Conservation (phyloP, 495 filamentous ascomycete species). For the Schizothecium vesticola region DNA sequence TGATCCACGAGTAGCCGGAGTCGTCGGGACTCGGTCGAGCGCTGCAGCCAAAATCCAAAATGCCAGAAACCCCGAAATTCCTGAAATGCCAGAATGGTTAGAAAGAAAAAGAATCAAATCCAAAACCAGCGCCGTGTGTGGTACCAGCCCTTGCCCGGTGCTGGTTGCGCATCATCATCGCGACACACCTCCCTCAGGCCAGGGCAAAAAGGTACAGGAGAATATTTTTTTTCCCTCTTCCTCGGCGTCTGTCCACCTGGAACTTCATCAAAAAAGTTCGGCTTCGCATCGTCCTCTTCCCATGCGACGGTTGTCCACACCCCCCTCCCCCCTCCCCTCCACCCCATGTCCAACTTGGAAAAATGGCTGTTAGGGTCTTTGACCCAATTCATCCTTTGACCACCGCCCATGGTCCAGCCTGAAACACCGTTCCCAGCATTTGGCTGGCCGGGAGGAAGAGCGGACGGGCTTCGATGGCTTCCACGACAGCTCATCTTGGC, state of each 20-base stretch:
- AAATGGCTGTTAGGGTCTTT: conserved; percentile 30
- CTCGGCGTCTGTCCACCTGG: neutral
- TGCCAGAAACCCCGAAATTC: neutral
- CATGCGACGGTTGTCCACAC: conserved; percentile 6
- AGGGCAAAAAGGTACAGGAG: conserved; percentile 4
- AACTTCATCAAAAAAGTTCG: conserved; percentile 4
- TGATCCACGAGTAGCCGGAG: conserved; percentile 21
- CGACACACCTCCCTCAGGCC: neutral
- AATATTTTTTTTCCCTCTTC: conserved; percentile 4
- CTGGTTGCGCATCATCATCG: neutral
- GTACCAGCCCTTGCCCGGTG: neutral
- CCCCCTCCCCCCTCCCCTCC: conserved; percentile 5
- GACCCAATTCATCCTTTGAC: conserved; percentile 36
- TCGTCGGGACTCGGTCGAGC: conserved; percentile 6
- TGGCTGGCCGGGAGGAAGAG: conserved; percentile 29
- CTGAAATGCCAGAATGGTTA: conserved; percentile 4
- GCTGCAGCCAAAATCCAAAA: conserved; percentile 12
- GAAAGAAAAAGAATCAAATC: neutral
- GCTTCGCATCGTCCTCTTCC: conserved; percentile 12
- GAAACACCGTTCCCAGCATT: conserved; percentile 33
- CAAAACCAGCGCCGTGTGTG: neutral
- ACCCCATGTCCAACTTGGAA: conserved; percentile 32
- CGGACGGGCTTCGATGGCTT: conserved; percentile 29
- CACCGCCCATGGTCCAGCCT: conserved; percentile 30
- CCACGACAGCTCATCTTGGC: conserved; percentile 17